phyloP scores from a whole-genome alignment of 2,329 filamentous ascomycete species.

The Aspergillus fumigatus region DNA sequence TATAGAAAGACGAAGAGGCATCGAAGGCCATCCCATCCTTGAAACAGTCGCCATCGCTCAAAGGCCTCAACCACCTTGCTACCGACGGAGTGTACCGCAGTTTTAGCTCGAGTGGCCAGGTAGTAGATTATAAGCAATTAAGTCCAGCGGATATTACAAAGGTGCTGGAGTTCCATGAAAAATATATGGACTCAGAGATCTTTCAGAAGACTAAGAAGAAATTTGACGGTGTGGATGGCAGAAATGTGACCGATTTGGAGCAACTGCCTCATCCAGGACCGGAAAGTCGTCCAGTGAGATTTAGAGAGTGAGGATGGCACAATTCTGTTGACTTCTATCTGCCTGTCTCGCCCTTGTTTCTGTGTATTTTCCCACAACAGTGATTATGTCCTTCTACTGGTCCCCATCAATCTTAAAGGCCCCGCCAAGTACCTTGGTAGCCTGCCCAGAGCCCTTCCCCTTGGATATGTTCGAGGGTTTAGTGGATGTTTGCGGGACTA shows the following conservation, averaged over 20 bases:
- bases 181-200: neutral
- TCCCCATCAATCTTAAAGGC: too few species aligned
- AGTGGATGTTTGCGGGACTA: too few species aligned
- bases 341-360: slow-evolving; percentile 1
- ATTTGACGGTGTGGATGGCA: slow-evolving; percentile 3
- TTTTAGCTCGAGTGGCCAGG: slow-evolving; percentile 1
- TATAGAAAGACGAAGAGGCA: neutral
- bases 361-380: neutral
- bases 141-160: slow-evolving; percentile 3
- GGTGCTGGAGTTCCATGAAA: neutral
- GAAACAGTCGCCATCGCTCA: neutral
- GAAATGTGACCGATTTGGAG: slow-evolving; percentile 3
- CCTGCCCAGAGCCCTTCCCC: too few species aligned
- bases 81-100: slow-evolving; percentile 4
- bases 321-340: neutral
- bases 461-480: too few species aligned
- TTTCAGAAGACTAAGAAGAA: neutral
- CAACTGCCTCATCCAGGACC: slow-evolving; percentile 1
- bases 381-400: too few species aligned
- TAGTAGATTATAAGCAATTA: slow-evolving; percentile 6
- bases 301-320: neutral
- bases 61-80: slow-evolving; percentile 5
- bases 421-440: too few species aligned
- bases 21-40: slow-evolving; percentile 1
- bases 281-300: neutral